phyloP scores from a whole-genome alignment of 2,329 filamentous ascomycete genomes.

The Madurella fahalii region DNA sequence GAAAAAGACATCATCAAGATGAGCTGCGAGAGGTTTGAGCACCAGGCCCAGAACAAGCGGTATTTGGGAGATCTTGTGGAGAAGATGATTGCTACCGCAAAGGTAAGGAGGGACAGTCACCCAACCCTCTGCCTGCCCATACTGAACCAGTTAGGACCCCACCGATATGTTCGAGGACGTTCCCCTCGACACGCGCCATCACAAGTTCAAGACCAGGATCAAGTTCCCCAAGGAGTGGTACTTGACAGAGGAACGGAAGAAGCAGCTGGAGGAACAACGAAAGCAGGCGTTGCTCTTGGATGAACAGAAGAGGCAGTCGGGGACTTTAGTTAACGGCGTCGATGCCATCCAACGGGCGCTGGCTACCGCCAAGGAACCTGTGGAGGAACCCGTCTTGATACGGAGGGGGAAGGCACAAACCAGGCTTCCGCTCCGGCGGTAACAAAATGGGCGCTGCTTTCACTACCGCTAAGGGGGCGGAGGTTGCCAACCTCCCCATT shows the following conservation, averaged over 20 bases:
- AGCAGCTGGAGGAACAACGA: conserved; percentile 61
- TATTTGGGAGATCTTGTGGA: conserved; percentile 78
- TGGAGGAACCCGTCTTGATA: conserved; percentile 7
- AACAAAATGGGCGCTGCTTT: background rate
- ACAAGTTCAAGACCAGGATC: conserved; percentile 62
- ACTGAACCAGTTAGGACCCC: conserved; percentile 49
- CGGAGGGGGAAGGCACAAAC: background rate
- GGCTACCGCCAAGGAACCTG: conserved; percentile 16
- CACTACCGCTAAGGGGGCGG: no score
- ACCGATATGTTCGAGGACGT: conserved; percentile 83
- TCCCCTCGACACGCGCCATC: conserved; percentile 83
- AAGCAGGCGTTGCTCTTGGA: conserved; percentile 51
- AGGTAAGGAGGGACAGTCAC: conserved; percentile 39
- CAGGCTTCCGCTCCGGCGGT: background rate
- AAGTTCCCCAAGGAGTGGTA: conserved; percentile 81
- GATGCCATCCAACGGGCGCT: conserved; percentile 43
- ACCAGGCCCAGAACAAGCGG: conserved; percentile 95
- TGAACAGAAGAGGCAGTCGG: conserved; percentile 47
- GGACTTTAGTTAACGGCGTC: conserved; percentile 56
- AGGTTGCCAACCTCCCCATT: no score
- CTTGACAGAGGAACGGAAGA: conserved; percentile 65
- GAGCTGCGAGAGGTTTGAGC: conserved; percentile 82
- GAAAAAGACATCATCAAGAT: conserved; percentile 78
- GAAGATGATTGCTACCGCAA: conserved; percentile 69
- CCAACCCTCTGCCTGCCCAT: background rate